These are phyloP conservation scores for Blastobotrys attinorum DNA, from an alignment of 805 yeast genomes.

Conservation along the genomic window DNA sequence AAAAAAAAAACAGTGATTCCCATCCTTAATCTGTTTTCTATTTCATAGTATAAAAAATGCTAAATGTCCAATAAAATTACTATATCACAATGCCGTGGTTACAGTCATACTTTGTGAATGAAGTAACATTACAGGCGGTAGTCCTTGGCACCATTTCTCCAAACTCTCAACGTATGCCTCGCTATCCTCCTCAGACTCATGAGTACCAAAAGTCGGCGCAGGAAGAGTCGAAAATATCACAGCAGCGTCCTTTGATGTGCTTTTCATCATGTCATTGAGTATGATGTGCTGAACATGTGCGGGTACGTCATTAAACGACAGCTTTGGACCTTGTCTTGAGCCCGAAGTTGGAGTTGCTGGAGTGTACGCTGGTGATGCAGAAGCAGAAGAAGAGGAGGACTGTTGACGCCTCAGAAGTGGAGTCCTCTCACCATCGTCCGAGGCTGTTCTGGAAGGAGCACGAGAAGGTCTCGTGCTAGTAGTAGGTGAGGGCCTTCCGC, in stretches of 20 bases:
- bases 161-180: constrained; percentile 68
- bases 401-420: not conserved
- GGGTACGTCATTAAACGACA: constrained; percentile 78
- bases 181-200: constrained; percentile 58
- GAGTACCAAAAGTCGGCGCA: constrained; percentile 78
- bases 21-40: too few relatives aligned
- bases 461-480: not conserved
- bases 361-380: not conserved
- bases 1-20: too few relatives aligned
- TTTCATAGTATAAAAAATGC: too few relatives aligned
- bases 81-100: constrained; percentile 88
- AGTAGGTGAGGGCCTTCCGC: not conserved
- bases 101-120: constrained; percentile 95
- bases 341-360: not conserved
- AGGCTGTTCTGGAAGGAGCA: constrained; percentile 9
- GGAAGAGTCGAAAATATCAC: constrained; percentile 87
- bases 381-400: not conserved
- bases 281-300: constrained; percentile 87
- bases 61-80: too few relatives aligned
- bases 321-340: constrained; percentile 8
- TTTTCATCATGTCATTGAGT: constrained; percentile 75
- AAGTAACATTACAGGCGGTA: constrained; percentile 76
- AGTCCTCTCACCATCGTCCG: not conserved
- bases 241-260: constrained; percentile 54
- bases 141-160: constrained; percentile 68